Percentiles rank a stretch among this genome's conserved stretches.
Conservation (phyloP, 2,329 filamentous ascomycete species). For the Alternaria triticina region DNA sequence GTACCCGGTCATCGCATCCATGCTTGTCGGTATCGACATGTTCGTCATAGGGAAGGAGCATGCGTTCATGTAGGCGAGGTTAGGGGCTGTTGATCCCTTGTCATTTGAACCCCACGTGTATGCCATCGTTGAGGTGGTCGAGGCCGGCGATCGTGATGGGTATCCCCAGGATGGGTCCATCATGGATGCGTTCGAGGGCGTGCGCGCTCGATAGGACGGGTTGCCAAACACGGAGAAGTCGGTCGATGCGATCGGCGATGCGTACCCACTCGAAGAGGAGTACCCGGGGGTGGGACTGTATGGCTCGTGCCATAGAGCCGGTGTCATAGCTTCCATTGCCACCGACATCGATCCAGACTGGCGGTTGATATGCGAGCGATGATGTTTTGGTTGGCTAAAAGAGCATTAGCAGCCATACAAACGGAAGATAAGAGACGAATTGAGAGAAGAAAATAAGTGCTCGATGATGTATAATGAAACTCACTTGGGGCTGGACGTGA, state of each 20-base stretch:
- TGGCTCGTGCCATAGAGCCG: slow-evolving; percentile 33
- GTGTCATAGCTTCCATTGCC: slow-evolving; percentile 24
- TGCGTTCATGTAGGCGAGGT: slow-evolving; percentile 30
- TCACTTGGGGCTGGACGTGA: slow-evolving; percentile 42
- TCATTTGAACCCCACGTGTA: slow-evolving; percentile 40
- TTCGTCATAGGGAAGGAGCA: slow-evolving; percentile 33
- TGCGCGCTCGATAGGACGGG: slow-evolving; percentile 44
- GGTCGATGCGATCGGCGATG: slow-evolving; percentile 34
- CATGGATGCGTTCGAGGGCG: slow-evolving; percentile 46
- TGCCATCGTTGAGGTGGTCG: slow-evolving; percentile 42
- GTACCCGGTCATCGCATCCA: slow-evolving; percentile 33
- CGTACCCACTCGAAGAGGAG: slow-evolving; percentile 44
- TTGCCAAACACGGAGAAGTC: slow-evolving; percentile 41
- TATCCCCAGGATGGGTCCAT: slow-evolving; percentile 39
- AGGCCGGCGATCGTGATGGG: slow-evolving; percentile 44
- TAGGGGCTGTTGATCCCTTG: slow-evolving; percentile 32
- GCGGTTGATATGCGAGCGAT: slow-evolving; percentile 10
- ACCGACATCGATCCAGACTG: slow-evolving; percentile 25
- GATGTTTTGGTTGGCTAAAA: slow-evolving; percentile 29
- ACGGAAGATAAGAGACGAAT: not conserved
- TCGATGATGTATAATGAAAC: slow-evolving; percentile 37
- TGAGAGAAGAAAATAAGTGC: slow-evolving; percentile 9
- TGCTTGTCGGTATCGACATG: slow-evolving; percentile 25
- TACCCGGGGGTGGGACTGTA: slow-evolving; percentile 39
- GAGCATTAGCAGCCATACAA: not conserved